Conservation (phyloP, 2,329 filamentous ascomycete species). For the Rhinocladiella mackenziei region DNA sequence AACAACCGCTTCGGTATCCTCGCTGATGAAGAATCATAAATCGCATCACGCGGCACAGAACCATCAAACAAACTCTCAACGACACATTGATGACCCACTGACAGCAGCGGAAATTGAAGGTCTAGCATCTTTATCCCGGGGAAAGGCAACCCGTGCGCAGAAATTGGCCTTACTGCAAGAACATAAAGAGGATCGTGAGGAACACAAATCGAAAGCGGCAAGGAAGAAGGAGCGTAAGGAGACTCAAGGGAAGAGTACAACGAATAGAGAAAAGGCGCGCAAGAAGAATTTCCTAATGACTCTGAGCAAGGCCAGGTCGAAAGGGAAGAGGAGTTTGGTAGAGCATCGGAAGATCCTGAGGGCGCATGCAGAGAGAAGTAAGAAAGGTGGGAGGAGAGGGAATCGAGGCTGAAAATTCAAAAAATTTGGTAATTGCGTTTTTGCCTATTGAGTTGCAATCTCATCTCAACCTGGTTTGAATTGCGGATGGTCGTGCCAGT, state of each 20-base stretch:
- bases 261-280: conserved; percentile 92
- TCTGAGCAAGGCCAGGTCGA: conserved; percentile 87
- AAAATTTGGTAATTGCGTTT: too few species aligned
- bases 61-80: conserved; percentile 45
- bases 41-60: conserved; percentile 45
- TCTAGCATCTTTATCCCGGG: conserved; percentile 64
- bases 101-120: conserved; percentile 91
- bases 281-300: conserved; percentile 99
- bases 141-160: conserved; percentile 86
- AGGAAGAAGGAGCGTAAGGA: conserved; percentile 83
- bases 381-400: conserved; percentile 51
- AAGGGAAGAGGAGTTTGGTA: conserved; percentile 89
- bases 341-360: conserved; percentile 77
- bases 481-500: too few species aligned
- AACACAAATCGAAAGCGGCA: conserved; percentile 83
- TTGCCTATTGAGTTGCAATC: too few species aligned
- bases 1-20: conserved; percentile 66
- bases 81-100: conserved; percentile 80
- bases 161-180: conserved; percentile 77
- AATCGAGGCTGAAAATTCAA: conserved; percentile 8
- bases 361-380: conserved; percentile 72
- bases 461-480: too few species aligned
- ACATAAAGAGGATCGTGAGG: conserved; percentile 69
- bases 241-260: conserved; percentile 87
- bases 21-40: conserved; percentile 44